Percentiles rank a stretch among this genome's conserved stretches.
Conservation (phyloP, 495 filamentous ascomycete genomes). For the Bathelium albidoporum region DNA sequence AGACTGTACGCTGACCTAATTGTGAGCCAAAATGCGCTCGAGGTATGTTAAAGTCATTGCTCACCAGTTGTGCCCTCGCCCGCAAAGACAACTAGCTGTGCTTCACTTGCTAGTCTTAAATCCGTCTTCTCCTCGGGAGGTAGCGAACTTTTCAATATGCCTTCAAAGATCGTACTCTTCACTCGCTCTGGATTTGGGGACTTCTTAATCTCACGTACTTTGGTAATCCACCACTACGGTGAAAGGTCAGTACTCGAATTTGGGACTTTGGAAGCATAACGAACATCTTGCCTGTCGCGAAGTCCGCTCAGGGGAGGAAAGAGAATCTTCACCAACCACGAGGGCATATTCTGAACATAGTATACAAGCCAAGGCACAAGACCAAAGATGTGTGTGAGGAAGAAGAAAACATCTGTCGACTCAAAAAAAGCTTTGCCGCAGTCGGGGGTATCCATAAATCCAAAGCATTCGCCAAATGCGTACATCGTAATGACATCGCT, state of each 20-base stretch:
- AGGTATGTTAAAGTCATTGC: background rate
- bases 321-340: background rate
- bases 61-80: slow-evolving; percentile 16
- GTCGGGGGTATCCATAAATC: slow-evolving; percentile 19
- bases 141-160: background rate
- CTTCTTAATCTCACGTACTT: background rate
- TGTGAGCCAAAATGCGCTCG: background rate
- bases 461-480: slow-evolving; percentile 28
- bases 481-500: slow-evolving; percentile 39
- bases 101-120: slow-evolving; percentile 18
- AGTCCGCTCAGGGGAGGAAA: background rate
- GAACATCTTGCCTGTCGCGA: background rate
- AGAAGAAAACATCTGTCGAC: background rate
- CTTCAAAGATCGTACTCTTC: background rate
- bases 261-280: background rate
- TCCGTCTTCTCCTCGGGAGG: slow-evolving; percentile 10
- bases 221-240: background rate
- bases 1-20: slow-evolving; percentile 13
- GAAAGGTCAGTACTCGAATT: background rate
- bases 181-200: background rate
- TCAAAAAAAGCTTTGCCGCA: slow-evolving; percentile 19
- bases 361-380: background rate
- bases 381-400: background rate
- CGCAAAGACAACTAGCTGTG: slow-evolving; percentile 16
- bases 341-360: background rate